Evolutionary conservation across 805 yeast species (phyloP), one percentile per base, ranked within the genome.

Genomic region (Blastobotrys peoriensis): DNA sequence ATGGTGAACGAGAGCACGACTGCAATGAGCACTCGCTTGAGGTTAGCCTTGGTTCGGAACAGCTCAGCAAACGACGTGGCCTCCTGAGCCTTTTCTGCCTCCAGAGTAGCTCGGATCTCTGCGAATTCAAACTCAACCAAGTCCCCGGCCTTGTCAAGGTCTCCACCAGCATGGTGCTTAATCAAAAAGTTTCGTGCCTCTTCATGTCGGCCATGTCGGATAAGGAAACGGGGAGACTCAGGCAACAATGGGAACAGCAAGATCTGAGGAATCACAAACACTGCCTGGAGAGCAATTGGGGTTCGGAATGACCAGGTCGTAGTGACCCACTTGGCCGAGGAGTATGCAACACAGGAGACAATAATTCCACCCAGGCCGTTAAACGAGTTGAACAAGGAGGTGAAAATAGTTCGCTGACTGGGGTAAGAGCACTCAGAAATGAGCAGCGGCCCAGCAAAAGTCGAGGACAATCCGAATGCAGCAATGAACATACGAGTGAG

Each of bases 211-310:
- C 30, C 30, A 8, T 25, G 30, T 8, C 30, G 30, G 30, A 25
- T 87, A 57, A 75, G 79, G 65, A 73, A 89, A 47, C 96, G 71
- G 0, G 96, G 96, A 33, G 89, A 79, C 63, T 89, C 97, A 0
- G 97, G 97, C 15, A 88, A 65, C 37, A 78, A 74, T 35, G 76
- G 56, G 34, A 69, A 58, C 21, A 70, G 66, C 15, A 36, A 64
- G 28, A 46, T 79, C 77, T 83, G 67, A 44, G 81, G 58, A 35
- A 84, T 64, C 40, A 85, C 46, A 58, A 81, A 81, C 33, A 81
- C 51, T 46, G 78, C 69, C 66, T 84, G 94, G 54, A 25, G 8
- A 8, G 30, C 30, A 25, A 25, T 25, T 25, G 30, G 30, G 30
- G 13, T 13, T 25, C 30, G 30, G 30, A 25, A 25, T 8, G 30